phyloP scores from a whole-genome alignment of 2,329 filamentous ascomycete genomes.

The Tolypocladium album region DNA sequence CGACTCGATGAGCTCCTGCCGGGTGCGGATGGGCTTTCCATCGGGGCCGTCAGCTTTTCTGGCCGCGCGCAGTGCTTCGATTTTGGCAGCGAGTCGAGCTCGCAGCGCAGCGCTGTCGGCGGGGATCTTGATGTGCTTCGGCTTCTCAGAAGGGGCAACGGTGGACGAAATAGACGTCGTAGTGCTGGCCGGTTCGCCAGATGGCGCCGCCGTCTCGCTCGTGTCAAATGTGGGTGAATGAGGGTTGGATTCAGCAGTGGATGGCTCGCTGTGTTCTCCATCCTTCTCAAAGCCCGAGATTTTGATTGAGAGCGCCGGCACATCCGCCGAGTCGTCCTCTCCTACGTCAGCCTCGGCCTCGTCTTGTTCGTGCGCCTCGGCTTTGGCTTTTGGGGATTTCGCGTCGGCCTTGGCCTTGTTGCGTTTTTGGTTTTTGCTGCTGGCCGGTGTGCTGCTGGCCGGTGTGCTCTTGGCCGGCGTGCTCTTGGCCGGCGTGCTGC shows the following conservation, averaged over 20 bases:
- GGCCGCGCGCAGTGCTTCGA: slow-evolving; percentile 73
- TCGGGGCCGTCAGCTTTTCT: slow-evolving; percentile 81
- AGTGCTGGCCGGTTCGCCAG: slow-evolving; percentile 39
- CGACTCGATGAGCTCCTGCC: slow-evolving; percentile 86
- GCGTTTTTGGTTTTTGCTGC: slow-evolving; percentile 15
- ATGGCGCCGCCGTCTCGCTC: slow-evolving; percentile 27
- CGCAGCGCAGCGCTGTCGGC: slow-evolving; percentile 65
- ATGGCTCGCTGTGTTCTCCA: slow-evolving; percentile 33
- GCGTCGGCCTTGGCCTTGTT: slow-evolving; percentile 9
- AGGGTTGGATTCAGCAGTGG: slow-evolving; percentile 40
- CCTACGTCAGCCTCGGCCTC: slow-evolving; percentile 3
- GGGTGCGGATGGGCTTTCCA: slow-evolving; percentile 65
- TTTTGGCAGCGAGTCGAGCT: slow-evolving; percentile 68
- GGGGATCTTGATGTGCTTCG: slow-evolving; percentile 56
- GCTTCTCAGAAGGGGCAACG: slow-evolving; percentile 46
- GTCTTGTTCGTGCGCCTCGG: neutral
- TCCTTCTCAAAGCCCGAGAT: slow-evolving; percentile 21
- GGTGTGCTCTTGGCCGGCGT: slow-evolving; percentile 7
- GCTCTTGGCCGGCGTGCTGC: slow-evolving; percentile 1
- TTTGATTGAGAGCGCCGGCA: slow-evolving; percentile 10
- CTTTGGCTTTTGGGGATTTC: slow-evolving; percentile 8
- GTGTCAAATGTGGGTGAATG: slow-evolving; percentile 47
- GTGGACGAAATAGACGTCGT: slow-evolving; percentile 62
- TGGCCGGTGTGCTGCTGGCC: slow-evolving; percentile 7
- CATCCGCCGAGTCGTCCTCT: slow-evolving; percentile 1